phyloP scores from a whole-genome alignment of 805 yeast species.

The Spathaspora girioi region DNA sequence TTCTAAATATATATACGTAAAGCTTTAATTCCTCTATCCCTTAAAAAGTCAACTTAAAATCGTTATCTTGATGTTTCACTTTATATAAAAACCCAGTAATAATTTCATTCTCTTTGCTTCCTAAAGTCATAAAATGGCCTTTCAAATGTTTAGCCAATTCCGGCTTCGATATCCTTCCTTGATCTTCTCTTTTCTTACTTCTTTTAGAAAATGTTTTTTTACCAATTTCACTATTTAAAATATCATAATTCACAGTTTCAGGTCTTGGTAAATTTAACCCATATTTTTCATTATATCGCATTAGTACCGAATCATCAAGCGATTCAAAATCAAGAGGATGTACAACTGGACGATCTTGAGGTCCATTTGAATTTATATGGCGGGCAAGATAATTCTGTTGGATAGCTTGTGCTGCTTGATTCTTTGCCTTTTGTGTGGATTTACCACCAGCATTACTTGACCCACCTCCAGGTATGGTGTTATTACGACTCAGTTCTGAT shows the following conservation, averaged over 20 bases:
- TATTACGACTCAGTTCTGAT: conserved; percentile 24
- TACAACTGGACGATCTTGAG: conserved; percentile 46
- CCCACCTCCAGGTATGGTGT: conserved; percentile 1
- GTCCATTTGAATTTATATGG: conserved; percentile 74
- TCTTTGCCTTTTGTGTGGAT: conserved; percentile 38
- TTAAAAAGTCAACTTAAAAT: conserved; percentile 39
- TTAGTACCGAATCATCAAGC: conserved; percentile 58
- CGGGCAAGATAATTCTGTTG: conserved; percentile 65
- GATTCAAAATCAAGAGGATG: conserved; percentile 69
- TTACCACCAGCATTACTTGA: conserved; percentile 3
- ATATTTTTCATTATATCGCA: conserved; percentile 65
- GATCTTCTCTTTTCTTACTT: conserved; percentile 20
- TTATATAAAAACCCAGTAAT: conserved; percentile 86
- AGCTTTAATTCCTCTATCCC: conserved; percentile 6
- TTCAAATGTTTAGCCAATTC: conserved; percentile 60
- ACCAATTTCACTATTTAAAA: conserved; percentile 71
- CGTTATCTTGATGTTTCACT: conserved; percentile 63
- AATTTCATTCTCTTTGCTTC: conserved; percentile 77
- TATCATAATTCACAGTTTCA: conserved; percentile 63
- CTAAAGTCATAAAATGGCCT: conserved; percentile 58
- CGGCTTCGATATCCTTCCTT: conserved; percentile 49
- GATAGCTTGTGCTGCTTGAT: conserved; percentile 62
- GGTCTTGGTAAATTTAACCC: conserved; percentile 55
- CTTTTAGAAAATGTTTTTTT: conserved; percentile 48
- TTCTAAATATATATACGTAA: not conserved